Conservation (phyloP, 176 grass and related monocot species). For the maize (Zea mays) region Zm-B73-REFERENCE-NAM-5.0 NC_050099.1:17000501-17001000, state of each 20-base stretch:
- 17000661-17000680: constrained; percentile 9
- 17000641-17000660: constrained; percentile 17
- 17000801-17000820: neutral
- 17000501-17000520: neutral
- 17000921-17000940: no score
- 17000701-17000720: neutral
- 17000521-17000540: constrained; percentile 34
- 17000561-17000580: constrained; percentile 1
- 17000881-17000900: no score
- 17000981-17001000: neutral
- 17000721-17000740: constrained; percentile 1
- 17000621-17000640: constrained; percentile 25
- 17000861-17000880: no score
- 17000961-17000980: neutral
- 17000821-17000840: neutral
- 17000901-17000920: no score
- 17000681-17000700: constrained; percentile 17
- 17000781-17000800: neutral
- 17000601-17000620: neutral
- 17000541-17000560: neutral
- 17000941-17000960: neutral
- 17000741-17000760: neutral
- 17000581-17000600: constrained; percentile 8
- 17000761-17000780: no score
- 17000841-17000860: neutral